Evolutionary conservation across 306 rosid species (phyloP), one percentile per base, ranked within the genome.

Genomic region (Fagus sylvatica): DNA sequence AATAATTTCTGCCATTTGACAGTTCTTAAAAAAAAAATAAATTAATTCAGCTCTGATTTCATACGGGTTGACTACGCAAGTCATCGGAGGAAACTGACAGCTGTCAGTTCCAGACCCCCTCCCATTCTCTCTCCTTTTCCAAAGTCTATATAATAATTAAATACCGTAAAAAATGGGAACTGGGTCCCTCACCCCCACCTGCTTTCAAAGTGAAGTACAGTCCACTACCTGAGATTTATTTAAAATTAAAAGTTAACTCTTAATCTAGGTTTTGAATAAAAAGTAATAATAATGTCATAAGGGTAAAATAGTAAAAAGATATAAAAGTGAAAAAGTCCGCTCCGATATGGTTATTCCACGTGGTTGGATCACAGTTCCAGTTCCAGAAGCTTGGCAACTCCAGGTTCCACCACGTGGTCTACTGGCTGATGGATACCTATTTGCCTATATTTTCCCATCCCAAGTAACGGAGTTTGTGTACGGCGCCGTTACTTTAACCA

Each of bases 331-430:
- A 8, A 2, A 15, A 32, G 69, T 43, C 30, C 76, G 36, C 43
- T 10, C 12, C 48, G 9, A 60, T 49, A 2, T 69, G 12, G 10
- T 37, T 36, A 17, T 28, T 72, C 90, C 88, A 87, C 90, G 90
- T 89, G 90, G 75, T 51, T 36, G 68, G 69, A 16, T 78, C 43
- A 33, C 34, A 67, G 65, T 7, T 2, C 34, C 65, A 80, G 49
- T 72, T 74, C 34, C 17, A 2, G 66, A 76, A 68, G 30, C 76
- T 60, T 88, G 87, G 90, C 84, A 73, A 12, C 7, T 60, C 5
- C 2, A 2, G 41, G 71, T 40, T 74, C 62, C 76, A 65, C 87
- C 96, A 87, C 87, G 89, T 83, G 90, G 82, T 67, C 4, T 6
- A 0, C 32, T 2, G 0, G 59, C 43, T 12, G 75, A 53, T 49